Evolutionary conservation across 768 basidiomycete genomes (phyloP).

Genomic region (Pulveroboletus frians): DNA sequence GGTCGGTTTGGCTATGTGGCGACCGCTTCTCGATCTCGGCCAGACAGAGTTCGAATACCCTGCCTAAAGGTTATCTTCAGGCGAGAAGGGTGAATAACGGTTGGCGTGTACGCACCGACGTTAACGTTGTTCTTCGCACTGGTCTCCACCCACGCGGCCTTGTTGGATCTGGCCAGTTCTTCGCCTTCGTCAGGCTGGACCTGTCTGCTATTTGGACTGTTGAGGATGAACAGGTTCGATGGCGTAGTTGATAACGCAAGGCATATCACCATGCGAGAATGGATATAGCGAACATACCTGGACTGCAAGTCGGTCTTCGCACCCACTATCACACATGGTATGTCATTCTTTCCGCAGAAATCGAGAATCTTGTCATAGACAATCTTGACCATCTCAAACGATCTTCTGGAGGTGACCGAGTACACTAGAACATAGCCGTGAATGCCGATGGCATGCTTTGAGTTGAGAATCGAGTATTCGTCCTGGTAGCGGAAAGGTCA

Average conservation of each 20-base stretch:
- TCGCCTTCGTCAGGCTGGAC: conserved; percentile 71
- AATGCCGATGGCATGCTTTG: conserved; percentile 93
- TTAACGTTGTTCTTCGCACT: conserved; percentile 85
- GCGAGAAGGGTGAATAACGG: not conserved
- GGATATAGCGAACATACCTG: conserved; percentile 47
- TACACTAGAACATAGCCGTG: conserved; percentile 98
- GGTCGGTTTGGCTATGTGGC: conserved; percentile 44
- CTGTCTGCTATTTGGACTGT: conserved; percentile 52
- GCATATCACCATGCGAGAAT: conserved; percentile 6
- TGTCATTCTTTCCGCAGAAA: conserved; percentile 75
- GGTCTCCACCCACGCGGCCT: conserved; percentile 82
- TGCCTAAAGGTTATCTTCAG: conserved; percentile 39
- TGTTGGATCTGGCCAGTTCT: conserved; percentile 63
- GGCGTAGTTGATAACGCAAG: conserved; percentile 8
- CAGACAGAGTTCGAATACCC: conserved; percentile 81
- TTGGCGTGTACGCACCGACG: conserved; percentile 61
- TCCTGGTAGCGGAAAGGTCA: conserved; percentile 42
- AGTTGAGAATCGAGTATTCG: conserved; percentile 90
- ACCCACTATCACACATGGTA: conserved; percentile 93
- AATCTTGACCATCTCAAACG: conserved; percentile 92
- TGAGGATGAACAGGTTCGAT: conserved; percentile 23
- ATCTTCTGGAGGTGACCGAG: conserved; percentile 81
- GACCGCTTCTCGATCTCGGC: conserved; percentile 77
- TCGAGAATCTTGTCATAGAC: conserved; percentile 91
- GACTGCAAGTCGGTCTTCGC: conserved; percentile 81